Base-by-base conservation (phyloP, 1,284 basidiomycete genomes). In the Leccinum griseonigrum region DNA sequence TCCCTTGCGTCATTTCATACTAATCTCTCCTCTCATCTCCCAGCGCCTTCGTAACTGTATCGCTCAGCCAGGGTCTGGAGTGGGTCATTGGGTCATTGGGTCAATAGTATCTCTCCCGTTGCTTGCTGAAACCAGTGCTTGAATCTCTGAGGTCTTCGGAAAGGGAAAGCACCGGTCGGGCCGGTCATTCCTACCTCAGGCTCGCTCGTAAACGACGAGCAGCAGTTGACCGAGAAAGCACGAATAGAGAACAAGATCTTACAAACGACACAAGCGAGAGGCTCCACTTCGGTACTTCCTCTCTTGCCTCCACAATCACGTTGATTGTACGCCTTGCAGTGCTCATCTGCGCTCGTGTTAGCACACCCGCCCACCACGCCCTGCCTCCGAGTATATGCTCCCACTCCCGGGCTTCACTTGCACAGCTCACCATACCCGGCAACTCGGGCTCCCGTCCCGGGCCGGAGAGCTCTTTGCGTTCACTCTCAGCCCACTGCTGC, bases 121-220 rank as follows among this genome's bases (percentile, higher is more conserved):
- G 64, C 78, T 96, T 54, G 88, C 86, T 1, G 84, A 89, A 54
- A 86, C 88, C 26, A 94, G 94, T 0, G 86, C 84, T 72, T 96
- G 94, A 93, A 88, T 96, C 57, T 90, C 86, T 40, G 79, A 83
- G 61, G 71, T 79, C 79, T 97, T 7, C 22, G 22, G 85, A 85
- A 1, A 79, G 89, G 61, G 78, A 83, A 67, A 94, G 86, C 66
- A 86, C 84, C 54, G 95, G 92, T 75, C 81, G 91, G n/a, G 94
- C 88, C 0, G 94, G 91, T 1, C 82, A 82, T 63, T 94, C 94
- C n/a, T 78, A 91, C 50, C 76, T 85, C 57, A 26, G 22, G 22
- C 22, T 26, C 22, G 87, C 90, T 16, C 78, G 78, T 60, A 78
- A 76, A 65, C 68, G 70, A 58, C 71, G 79, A 82, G 65, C 70